Evolutionary conservation across 1,284 basidiomycete species (phyloP).

Genomic region (Agaricales sp.): DNA sequence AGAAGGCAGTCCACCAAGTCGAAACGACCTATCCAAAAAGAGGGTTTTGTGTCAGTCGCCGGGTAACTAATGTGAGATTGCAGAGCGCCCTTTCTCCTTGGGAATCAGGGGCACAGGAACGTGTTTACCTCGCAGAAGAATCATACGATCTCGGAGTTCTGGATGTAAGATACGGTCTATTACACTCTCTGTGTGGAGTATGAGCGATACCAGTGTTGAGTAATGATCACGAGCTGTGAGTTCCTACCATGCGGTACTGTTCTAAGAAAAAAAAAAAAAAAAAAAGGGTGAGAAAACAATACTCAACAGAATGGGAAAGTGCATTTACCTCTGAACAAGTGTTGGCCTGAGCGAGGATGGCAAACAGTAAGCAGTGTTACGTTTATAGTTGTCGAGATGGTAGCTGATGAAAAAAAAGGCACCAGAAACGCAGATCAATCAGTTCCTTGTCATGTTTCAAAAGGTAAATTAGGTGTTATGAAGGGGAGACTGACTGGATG

Average conservation of each 20-base stretch:
- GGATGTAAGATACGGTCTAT: conserved; percentile 85
- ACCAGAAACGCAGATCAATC: conserved; percentile 3
- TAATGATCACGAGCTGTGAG: too few species aligned
- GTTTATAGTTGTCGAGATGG: conserved; percentile 79
- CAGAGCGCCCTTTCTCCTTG: too few species aligned
- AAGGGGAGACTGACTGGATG: conserved; percentile 44
- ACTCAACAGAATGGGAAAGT: too few species aligned
- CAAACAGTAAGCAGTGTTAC: conserved; percentile 76
- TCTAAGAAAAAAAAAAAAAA: conserved; percentile 23
- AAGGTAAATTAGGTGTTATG: background rate
- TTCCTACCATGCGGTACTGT: conserved; percentile 74
- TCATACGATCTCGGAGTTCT: conserved; percentile 82
- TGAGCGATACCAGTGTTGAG: conserved; percentile 8
- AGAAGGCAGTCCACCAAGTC: conserved; percentile 69
- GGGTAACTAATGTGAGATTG: too few species aligned
- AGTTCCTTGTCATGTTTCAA: background rate
- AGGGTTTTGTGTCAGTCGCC: too few species aligned
- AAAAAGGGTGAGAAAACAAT: conserved; percentile 9
- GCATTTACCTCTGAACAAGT: conserved; percentile 71
- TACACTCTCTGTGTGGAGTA: conserved; percentile 52
- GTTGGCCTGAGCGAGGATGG: conserved; percentile 82
- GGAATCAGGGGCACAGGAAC: conserved; percentile 20
- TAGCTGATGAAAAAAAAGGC: conserved; percentile 35
- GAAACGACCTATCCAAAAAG: conserved; percentile 47
- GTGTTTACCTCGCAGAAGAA: conserved; percentile 64